Percentiles rank a stretch among this genome's conserved stretches.
These are phyloP conservation scores for Hibiscus trionum DNA, from an alignment of 345 rosid genomes.

Conservation along the genomic window DNA sequence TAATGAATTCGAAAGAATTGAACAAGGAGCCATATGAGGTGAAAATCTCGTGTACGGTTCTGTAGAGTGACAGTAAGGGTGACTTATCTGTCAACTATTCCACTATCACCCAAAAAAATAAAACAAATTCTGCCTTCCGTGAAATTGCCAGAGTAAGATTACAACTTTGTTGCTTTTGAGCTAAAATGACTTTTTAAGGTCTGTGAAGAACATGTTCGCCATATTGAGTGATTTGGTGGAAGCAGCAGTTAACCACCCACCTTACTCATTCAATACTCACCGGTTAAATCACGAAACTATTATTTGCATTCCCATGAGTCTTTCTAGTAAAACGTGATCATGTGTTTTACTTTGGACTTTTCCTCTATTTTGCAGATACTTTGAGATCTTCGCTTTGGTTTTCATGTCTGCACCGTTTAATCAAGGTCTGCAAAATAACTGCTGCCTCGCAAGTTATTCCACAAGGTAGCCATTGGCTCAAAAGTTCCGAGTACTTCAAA, in stretches of 20 bases:
- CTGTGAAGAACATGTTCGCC: not conserved
- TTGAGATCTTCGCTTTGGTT: constrained; percentile 16
- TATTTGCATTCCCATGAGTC: not conserved
- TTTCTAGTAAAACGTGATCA: not conserved
- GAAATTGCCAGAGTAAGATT: no score
- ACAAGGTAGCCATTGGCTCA: constrained; percentile 30
- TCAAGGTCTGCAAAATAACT: constrained; percentile 34
- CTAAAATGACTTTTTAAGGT: not conserved
- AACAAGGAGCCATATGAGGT: no score
- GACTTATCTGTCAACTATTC: no score
- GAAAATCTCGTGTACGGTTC: no score
- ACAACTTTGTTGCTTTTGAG: constrained; percentile 1
- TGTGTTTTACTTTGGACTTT: constrained; percentile 3
- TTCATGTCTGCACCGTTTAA: constrained; percentile 22
- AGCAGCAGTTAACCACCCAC: not conserved
- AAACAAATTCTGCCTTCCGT: no score
- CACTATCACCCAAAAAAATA: no score
- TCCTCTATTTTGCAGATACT: constrained; percentile 19
- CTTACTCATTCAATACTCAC: not conserved
- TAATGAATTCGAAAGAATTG: no score
- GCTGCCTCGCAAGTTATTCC: constrained; percentile 41
- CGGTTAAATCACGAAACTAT: not conserved
- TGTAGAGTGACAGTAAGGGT: no score
- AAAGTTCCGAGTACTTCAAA: constrained; percentile 24
- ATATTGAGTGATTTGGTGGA: not conserved